Base-by-base conservation (phyloP, 2,329 filamentous ascomycete genomes). In the Dryadomyces quercivorus region DNA sequence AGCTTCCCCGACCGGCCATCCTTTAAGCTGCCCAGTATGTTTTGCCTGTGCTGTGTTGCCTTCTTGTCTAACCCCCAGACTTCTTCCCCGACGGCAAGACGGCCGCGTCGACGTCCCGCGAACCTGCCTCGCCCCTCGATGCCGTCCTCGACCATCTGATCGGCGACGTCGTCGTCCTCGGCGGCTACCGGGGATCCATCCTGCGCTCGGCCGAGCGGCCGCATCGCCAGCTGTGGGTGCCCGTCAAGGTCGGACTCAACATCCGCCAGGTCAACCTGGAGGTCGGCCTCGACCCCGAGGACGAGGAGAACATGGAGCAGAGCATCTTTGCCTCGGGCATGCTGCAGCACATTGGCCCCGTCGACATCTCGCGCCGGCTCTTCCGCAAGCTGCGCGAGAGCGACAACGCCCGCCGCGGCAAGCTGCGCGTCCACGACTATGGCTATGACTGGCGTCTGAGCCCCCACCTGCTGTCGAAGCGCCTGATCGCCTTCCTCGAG, bases 401-500 rank as follows among this genome's bases (percentile, higher is more conserved):
- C 60, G 82, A 88, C 13, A 94, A 94, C 62, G 82, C 80, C 1
- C 77, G 79, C 52, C 75, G 72, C 4, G 88, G 88, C 8, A 84
- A 78, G 58, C 71, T 96, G 6, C 77, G 89, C 49, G 78, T 95
- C 1, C 90, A 90, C 74, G 85, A 96, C 62, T 97, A 92, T 64
- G 90, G 91, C 18, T 97, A 95, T 63, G 92, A 97, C 69, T 97
- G 92, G 92, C 79, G 92, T 16, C 72, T 98, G 43, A 93, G 88
- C 59, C 92, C 92, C 1, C 79, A 85, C 63, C 72, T 89, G 1
- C 76, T 93, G 0, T 90, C 86, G 3, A 74, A 75, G 48, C 81
- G 81, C 57, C 72, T 97, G n/a, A 80, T 84, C 40, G 70, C 77
- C 18, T 95, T 88, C 62, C 72, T 97, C 15, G 81, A 86, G 63